These are phyloP conservation scores for Glarea lozoyensis DNA, from an alignment of 495 filamentous ascomycete species.

Conservation along the genomic window DNA sequence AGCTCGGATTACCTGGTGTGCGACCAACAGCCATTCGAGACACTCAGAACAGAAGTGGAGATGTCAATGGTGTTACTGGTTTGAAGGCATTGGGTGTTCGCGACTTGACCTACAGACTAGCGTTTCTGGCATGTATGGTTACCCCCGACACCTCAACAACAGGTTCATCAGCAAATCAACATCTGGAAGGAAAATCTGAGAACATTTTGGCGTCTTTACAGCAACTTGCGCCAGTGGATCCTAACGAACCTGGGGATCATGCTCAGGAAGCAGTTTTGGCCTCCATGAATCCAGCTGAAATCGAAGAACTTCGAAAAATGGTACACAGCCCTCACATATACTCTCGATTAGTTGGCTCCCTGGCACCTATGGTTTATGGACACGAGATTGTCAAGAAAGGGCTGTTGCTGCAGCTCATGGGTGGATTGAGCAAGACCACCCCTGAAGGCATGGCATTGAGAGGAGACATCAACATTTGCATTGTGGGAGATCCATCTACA, in stretches of 20 bases:
- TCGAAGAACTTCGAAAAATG: constrained; percentile 84
- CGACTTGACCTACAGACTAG: constrained; percentile 93
- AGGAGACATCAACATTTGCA: constrained; percentile 98
- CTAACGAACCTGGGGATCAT: constrained; percentile 61
- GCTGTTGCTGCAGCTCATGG: constrained; percentile 84
- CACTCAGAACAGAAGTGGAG: constrained; percentile 62
- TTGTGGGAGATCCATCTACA: constrained; percentile 96
- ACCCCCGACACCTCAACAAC: constrained; percentile 80
- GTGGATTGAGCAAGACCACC: constrained; percentile 83
- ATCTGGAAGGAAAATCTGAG: constrained; percentile 58
- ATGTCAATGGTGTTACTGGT: constrained; percentile 73
- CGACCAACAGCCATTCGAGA: constrained; percentile 80
- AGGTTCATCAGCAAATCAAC: constrained; percentile 55
- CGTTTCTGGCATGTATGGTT: constrained; percentile 96
- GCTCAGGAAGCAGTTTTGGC: constrained; percentile 82
- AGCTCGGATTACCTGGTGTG: constrained; percentile 83
- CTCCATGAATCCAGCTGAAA: constrained; percentile 73
- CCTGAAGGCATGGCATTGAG: constrained; percentile 87
- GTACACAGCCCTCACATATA: constrained; percentile 96
- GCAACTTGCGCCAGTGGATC: constrained; percentile 55
- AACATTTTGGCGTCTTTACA: constrained; percentile 80
- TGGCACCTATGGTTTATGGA: constrained; percentile 96
- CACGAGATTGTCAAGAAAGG: constrained; percentile 98
- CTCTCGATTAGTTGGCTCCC: constrained; percentile 79
- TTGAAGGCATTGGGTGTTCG: constrained; percentile 89